These are phyloP conservation scores for Helianthus tuberosus DNA, from an alignment of 129 eudicot genomes.

Conservation along the genomic window DNA sequence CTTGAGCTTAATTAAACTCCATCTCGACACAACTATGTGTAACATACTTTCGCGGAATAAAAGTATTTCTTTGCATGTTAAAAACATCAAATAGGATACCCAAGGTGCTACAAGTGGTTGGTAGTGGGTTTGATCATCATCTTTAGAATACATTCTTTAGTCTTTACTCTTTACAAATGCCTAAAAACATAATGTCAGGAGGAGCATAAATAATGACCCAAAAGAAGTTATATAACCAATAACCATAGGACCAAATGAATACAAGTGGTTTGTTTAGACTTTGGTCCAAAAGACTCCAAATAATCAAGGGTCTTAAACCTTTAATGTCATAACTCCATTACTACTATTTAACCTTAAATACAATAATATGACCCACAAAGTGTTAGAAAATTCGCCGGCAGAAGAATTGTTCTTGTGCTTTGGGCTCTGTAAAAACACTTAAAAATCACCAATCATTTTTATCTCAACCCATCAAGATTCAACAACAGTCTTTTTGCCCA, in stretches of 20 bases:
- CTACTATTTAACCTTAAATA: conserved; percentile 2
- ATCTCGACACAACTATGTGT: not conserved
- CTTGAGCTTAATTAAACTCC: not conserved
- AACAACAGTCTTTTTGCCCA: conserved; percentile 4
- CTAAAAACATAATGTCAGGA: not conserved
- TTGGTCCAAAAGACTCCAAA: not conserved
- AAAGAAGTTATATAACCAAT: not conserved
- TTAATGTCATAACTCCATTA: not conserved
- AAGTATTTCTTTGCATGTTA: not conserved
- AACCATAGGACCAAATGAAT: not conserved
- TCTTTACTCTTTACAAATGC: not conserved
- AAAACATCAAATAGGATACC: not conserved
- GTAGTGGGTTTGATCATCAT: not conserved
- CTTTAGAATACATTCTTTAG: not conserved
- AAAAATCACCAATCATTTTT: conserved; percentile 23
- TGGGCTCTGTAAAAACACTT: conserved; percentile 31
- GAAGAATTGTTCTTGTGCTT: conserved; percentile 38
- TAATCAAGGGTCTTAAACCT: not conserved
- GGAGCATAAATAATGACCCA: not conserved
- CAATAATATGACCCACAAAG: conserved; percentile 11
- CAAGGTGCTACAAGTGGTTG: not conserved
- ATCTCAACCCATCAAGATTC: not conserved
- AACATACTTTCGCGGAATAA: not conserved
- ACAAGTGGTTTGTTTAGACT: not conserved
- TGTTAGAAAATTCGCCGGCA: conserved; percentile 24